Conservation (phyloP, 1,139 yeast species). For the Diutina ranongensis region DNA sequence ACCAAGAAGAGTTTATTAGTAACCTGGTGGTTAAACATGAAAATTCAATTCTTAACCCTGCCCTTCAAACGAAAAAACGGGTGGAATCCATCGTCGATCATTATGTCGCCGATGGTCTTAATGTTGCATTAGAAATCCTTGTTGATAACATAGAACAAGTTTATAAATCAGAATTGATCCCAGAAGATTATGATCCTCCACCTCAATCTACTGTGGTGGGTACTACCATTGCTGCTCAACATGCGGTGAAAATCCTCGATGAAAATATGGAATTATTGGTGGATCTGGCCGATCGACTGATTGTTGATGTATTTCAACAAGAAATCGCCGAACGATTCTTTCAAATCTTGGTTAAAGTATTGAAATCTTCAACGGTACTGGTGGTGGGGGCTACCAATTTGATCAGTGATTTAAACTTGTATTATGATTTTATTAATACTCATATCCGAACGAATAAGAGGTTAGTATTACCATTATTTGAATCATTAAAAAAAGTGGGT, state of each 20-base stretch:
- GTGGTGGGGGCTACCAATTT: constrained; percentile 74
- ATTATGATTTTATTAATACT: constrained; percentile 55
- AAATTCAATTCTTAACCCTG: constrained; percentile 67
- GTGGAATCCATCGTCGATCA: constrained; percentile 77
- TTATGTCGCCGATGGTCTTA: constrained; percentile 85
- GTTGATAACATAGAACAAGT: constrained; percentile 57
- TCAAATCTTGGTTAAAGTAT: constrained; percentile 59
- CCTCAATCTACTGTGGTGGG: constrained; percentile 20
- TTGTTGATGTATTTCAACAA: constrained; percentile 86
- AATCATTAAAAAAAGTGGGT: constrained; percentile 74
- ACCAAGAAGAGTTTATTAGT: constrained; percentile 69
- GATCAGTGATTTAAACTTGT: constrained; percentile 62
- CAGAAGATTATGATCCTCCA: constrained; percentile 25
- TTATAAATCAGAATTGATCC: constrained; percentile 17
- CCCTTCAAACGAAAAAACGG: constrained; percentile 68
- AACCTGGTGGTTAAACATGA: constrained; percentile 54
- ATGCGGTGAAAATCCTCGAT: constrained; percentile 49
- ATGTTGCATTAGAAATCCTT: constrained; percentile 79
- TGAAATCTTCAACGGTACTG: constrained; percentile 59
- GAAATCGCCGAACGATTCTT: constrained; percentile 87
- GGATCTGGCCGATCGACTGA: constrained; percentile 79
- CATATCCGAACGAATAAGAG: constrained; percentile 51
- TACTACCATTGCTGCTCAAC: constrained; percentile 61
- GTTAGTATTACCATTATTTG: constrained; percentile 63
- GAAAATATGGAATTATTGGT: constrained; percentile 67